Evolutionary conservation across 257 asterid genomes (phyloP).

Genomic region (Mitragyna speciosa): DNA sequence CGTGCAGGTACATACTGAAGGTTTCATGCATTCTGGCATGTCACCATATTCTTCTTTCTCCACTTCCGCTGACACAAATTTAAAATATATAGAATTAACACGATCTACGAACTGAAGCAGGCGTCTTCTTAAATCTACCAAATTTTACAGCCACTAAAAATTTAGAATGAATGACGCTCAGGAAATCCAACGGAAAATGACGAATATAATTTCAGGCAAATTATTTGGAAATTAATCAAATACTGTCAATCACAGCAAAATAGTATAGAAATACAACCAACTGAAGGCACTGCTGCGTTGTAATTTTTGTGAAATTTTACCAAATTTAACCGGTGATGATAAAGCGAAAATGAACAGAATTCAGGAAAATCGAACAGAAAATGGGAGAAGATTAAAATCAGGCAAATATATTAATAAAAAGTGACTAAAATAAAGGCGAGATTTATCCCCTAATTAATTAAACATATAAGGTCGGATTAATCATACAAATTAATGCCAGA

Average conservation of each 20-base stretch:
- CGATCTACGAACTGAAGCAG: too few species aligned
- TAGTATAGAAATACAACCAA: background rate
- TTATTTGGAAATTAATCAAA: too few species aligned
- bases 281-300: background rate
- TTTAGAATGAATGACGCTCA: too few species aligned
- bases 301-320: background rate
- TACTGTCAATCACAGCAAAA: background rate
- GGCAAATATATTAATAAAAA: too few species aligned
- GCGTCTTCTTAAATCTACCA: too few species aligned
- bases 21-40: constrained; percentile 55
- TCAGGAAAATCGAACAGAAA: too few species aligned
- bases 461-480: background rate
- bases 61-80: constrained; percentile 29
- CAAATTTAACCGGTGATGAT: background rate
- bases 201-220: too few species aligned
- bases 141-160: too few species aligned
- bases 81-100: too few species aligned
- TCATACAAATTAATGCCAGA: background rate
- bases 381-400: too few species aligned
- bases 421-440: too few species aligned
- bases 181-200: too few species aligned
- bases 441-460: background rate
- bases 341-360: background rate
- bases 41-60: constrained; percentile 36
- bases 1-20: constrained; percentile 45